Evolutionary conservation across 768 basidiomycete species (phyloP).

Genomic region (Crucibulum laeve): DNA sequence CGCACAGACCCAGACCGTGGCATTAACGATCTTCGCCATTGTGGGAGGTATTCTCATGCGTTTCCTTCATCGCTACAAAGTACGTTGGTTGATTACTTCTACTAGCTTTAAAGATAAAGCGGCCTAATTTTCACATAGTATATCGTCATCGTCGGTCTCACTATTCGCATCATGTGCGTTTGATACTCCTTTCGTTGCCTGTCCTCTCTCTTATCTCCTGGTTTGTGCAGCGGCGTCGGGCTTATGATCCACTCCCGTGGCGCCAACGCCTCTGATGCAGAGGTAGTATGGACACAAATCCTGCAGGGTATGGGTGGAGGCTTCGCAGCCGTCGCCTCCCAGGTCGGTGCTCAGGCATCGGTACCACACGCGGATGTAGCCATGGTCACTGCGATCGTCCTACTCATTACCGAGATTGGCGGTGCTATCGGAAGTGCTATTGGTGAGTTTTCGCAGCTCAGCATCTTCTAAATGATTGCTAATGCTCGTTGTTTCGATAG

Average conservation of each 20-base stretch:
- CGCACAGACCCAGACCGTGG: conserved; percentile 52
- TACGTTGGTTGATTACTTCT: too few relatives aligned
- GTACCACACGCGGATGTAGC: conserved; percentile 65
- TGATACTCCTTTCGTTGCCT: not conserved
- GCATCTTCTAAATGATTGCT: not conserved
- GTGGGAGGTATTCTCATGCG: conserved; percentile 55
- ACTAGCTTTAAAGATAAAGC: too few relatives aligned
- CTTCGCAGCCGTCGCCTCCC: conserved; percentile 51
- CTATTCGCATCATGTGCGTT: conserved; percentile 48
- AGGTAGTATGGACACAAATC: conserved; percentile 63
- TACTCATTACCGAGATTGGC: conserved; percentile 69
- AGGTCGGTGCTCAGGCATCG: conserved; percentile 61
- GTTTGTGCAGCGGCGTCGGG: conserved; percentile 42
- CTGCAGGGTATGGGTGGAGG: conserved; percentile 76
- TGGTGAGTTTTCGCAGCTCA: conserved; percentile 27
- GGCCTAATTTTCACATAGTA: too few relatives aligned
- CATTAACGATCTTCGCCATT: conserved; percentile 62
- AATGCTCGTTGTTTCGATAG: conserved; percentile 21
- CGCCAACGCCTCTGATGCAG: conserved; percentile 46
- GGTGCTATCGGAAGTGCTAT: conserved; percentile 62
- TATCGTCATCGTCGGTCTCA: conserved; percentile 53
- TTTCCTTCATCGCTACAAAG: conserved; percentile 50
- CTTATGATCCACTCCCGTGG: conserved; percentile 72
- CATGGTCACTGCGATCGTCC: conserved; percentile 60
- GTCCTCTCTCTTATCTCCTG: not conserved